Evolutionary conservation across 2,329 filamentous ascomycete species (phyloP).

Genomic region (Alternaria sp.): DNA sequence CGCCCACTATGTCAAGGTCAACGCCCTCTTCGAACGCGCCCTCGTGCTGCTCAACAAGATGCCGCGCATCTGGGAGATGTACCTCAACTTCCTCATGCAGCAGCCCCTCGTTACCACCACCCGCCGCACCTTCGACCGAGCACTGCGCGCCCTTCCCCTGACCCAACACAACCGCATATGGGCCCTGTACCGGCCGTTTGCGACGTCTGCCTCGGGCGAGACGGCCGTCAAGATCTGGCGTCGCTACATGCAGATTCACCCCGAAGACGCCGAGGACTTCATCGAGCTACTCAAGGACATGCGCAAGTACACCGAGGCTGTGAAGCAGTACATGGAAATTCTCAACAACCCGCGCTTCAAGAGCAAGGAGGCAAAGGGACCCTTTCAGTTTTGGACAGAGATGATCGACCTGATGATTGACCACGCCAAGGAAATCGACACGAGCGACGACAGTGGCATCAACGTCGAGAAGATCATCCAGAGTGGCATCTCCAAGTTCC

Average conservation of each 20-base stretch:
- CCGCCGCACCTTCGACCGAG: slow-evolving; percentile 88
- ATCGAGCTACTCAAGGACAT: slow-evolving; percentile 87
- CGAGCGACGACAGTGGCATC: slow-evolving; percentile 81
- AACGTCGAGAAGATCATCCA: slow-evolving; percentile 92
- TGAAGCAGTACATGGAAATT: slow-evolving; percentile 89
- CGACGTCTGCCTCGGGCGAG: slow-evolving; percentile 86
- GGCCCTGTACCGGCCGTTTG: slow-evolving; percentile 90
- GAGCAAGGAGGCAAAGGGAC: slow-evolving; percentile 92
- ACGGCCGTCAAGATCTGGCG: slow-evolving; percentile 95
- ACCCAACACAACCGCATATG: slow-evolving; percentile 97
- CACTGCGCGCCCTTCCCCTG: slow-evolving; percentile 87
- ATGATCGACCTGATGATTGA: slow-evolving; percentile 95
- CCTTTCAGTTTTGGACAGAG: slow-evolving; percentile 96
- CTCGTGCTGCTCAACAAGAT: slow-evolving; percentile 97
- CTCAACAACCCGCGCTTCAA: slow-evolving; percentile 90
- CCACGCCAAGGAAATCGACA: slow-evolving; percentile 86
- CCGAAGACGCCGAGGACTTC: slow-evolving; percentile 93
- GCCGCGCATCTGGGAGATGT: slow-evolving; percentile 98
- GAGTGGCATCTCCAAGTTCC: slow-evolving; percentile 88
- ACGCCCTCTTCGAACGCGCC: slow-evolving; percentile 90
- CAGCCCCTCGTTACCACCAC: slow-evolving; percentile 92
- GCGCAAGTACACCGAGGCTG: slow-evolving; percentile 87
- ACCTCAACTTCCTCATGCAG: slow-evolving; percentile 85
- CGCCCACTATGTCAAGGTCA: slow-evolving; percentile 90
- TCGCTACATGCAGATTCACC: slow-evolving; percentile 96